phyloP scores from a whole-genome alignment of 768 basidiomycete genomes.

The Udeniomyces megalosporus region DNA sequence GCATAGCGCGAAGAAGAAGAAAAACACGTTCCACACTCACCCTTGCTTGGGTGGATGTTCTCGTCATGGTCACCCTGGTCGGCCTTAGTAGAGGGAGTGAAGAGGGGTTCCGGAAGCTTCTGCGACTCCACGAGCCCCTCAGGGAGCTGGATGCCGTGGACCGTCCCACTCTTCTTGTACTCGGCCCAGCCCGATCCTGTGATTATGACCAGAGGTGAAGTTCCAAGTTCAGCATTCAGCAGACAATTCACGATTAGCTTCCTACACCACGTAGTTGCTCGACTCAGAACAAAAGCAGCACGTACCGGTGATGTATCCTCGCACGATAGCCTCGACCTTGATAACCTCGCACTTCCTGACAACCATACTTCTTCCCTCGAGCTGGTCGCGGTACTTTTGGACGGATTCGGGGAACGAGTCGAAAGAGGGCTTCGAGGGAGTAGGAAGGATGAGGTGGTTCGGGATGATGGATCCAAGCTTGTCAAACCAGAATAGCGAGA shows the following conservation, averaged over 20 bases:
- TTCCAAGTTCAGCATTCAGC: not conserved
- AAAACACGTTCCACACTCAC: slow-evolving; percentile 29
- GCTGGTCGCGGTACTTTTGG: slow-evolving; percentile 51
- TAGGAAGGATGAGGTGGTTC: slow-evolving; percentile 69
- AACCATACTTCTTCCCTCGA: slow-evolving; percentile 77
- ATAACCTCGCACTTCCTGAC: slow-evolving; percentile 77
- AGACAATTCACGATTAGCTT: too few species aligned
- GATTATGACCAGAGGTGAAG: not conserved
- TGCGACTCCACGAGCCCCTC: slow-evolving; percentile 68
- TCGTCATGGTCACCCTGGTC: slow-evolving; percentile 88
- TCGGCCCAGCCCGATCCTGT: slow-evolving; percentile 91
- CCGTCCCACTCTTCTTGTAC: slow-evolving; percentile 71
- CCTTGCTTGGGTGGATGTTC: slow-evolving; percentile 74
- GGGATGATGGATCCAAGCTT: slow-evolving; percentile 63
- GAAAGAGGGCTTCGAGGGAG: slow-evolving; percentile 1
- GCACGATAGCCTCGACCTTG: slow-evolving; percentile 84
- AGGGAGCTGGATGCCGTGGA: slow-evolving; percentile 68
- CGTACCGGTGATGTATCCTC: slow-evolving; percentile 90
- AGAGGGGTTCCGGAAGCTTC: slow-evolving; percentile 62
- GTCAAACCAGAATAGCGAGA: slow-evolving; percentile 92
- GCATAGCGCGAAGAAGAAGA: not conserved
- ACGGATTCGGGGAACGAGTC: slow-evolving; percentile 71
- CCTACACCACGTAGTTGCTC: too few species aligned
- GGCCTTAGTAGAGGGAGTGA: slow-evolving; percentile 95
- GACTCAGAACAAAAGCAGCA: not conserved